phyloP scores from a whole-genome alignment of 306 rosid species.

The Mimosa pudica region DNA sequence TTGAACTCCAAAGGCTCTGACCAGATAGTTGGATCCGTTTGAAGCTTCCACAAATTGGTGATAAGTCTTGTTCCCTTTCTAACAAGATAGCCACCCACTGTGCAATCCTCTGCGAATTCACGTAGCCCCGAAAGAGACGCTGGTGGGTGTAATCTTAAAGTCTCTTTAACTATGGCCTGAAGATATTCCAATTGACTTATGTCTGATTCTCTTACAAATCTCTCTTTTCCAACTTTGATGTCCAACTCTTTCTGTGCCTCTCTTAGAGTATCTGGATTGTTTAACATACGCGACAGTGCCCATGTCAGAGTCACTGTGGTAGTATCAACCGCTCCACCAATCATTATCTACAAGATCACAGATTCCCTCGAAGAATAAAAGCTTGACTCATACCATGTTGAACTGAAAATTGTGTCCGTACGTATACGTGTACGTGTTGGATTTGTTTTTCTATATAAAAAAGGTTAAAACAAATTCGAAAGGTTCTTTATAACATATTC shows the following conservation, averaged over 20 bases:
- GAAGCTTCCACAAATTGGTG: conserved; percentile 53
- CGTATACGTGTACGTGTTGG: too few species aligned
- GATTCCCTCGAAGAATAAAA: too few species aligned
- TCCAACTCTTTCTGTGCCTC: conserved; percentile 54
- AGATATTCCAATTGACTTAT: conserved; percentile 50
- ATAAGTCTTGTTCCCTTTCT: conserved; percentile 47
- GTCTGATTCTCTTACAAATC: conserved; percentile 53
- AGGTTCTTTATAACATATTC: too few species aligned
- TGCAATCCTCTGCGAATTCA: conserved; percentile 48
- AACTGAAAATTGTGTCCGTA: too few species aligned
- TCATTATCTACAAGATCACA: conserved; percentile 33
- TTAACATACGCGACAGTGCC: conserved; percentile 30
- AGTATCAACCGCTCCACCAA: conserved; percentile 53
- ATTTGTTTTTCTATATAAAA: too few species aligned
- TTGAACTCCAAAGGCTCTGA: conserved; percentile 45
- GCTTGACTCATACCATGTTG: too few species aligned
- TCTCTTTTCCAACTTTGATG: conserved; percentile 49
- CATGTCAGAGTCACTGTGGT: conserved; percentile 45
- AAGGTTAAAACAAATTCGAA: too few species aligned
- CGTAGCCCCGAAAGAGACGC: conserved; percentile 48
- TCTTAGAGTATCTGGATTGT: conserved; percentile 30
- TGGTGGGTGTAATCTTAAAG: conserved; percentile 51
- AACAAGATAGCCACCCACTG: conserved; percentile 42
- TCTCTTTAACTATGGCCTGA: conserved; percentile 55
- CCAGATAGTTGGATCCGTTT: conserved; percentile 49